Evolutionary conservation across 352 stramenopile species (phyloP).

Genomic region (Phytophthora pistaciae): DNA sequence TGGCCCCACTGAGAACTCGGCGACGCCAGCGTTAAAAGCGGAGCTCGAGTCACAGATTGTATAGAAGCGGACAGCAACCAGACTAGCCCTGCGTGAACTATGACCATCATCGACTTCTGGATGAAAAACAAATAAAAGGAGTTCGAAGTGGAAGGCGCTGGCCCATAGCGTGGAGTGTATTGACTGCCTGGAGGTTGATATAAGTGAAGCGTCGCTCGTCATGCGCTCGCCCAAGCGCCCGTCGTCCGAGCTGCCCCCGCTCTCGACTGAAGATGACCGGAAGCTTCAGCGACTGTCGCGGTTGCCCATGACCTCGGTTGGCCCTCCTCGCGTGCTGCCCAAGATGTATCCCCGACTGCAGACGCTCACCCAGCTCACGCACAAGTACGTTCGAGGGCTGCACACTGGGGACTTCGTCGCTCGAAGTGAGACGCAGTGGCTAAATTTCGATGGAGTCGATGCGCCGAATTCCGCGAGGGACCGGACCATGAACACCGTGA

Average conservation of each 20-base stretch:
- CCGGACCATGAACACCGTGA: slow-evolving; percentile 31
- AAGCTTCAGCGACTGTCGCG: slow-evolving; percentile 11
- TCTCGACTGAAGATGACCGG: slow-evolving; percentile 16
- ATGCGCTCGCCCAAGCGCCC: slow-evolving; percentile 23
- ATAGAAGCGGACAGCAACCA: slow-evolving; percentile 31
- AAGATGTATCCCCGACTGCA: slow-evolving; percentile 49
- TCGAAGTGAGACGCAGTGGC: slow-evolving; percentile 55
- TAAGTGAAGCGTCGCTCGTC: slow-evolving; percentile 20
- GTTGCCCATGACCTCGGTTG: not conserved
- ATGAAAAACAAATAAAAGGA: slow-evolving; percentile 35
- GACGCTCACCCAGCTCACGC: slow-evolving; percentile 56
- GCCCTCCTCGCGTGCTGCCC: slow-evolving; percentile 17
- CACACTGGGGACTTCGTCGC: slow-evolving; percentile 53
- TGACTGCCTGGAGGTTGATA: not conserved
- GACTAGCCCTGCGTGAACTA: slow-evolving; percentile 26
- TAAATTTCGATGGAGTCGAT: slow-evolving; percentile 39
- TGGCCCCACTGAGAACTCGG: slow-evolving; percentile 19
- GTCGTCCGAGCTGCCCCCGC: slow-evolving; percentile 20
- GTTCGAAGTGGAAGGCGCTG: slow-evolving; percentile 19
- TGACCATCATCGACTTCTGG: slow-evolving; percentile 21
- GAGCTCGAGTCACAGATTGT: slow-evolving; percentile 43
- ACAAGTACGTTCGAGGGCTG: slow-evolving; percentile 47
- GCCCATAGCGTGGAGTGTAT: not conserved
- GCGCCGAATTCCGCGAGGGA: slow-evolving; percentile 30
- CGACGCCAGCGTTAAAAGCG: slow-evolving; percentile 21